A percentile compares a stretch with the other conserved stretches of the same genome.
Evolutionary conservation across 192 early-diverging fungal genomes (phyloP).

Genomic region (Coemansia guatemalensis): DNA sequence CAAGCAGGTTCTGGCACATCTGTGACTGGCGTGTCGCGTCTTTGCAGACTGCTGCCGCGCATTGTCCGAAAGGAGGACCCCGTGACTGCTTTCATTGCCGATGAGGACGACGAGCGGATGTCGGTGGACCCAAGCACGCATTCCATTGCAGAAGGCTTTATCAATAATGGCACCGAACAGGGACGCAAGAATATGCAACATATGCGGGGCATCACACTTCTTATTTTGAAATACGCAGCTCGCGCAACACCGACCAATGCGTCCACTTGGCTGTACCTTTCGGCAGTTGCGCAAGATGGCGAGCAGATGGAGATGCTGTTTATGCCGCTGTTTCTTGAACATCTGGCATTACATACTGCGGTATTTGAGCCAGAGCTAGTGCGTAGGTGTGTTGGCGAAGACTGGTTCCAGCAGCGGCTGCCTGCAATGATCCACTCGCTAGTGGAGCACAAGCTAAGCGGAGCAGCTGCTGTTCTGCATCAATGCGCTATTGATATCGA

Average conservation of each 20-base stretch:
- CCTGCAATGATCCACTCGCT: constrained; percentile 16
- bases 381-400: constrained; percentile 1
- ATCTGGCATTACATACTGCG: constrained; percentile 10
- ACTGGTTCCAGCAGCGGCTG: constrained; percentile 34
- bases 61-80: constrained; percentile 6
- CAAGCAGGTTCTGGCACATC: neutral
- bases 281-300: constrained; percentile 14
- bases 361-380: constrained; percentile 13
- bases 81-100: neutral
- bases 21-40: constrained; percentile 5
- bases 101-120: neutral
- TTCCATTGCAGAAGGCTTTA: constrained; percentile 7
- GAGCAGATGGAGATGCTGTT: constrained; percentile 6
- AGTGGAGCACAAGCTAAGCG: constrained; percentile 14
- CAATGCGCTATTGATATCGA: constrained; percentile 19
- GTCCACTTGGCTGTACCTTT: constrained; percentile 26
- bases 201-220: constrained; percentile 17
- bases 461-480: constrained; percentile 35
- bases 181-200: constrained; percentile 19
- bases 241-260: constrained; percentile 10
- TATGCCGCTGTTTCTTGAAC: constrained; percentile 25
- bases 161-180: constrained; percentile 10
- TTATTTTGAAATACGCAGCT: constrained; percentile 8
- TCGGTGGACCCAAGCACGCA: neutral
- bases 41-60: constrained; percentile 18